Evolutionary conservation across 202 grass and related monocot species (phyloP).

Genomic region (Bolboschoenoplectus hybrid): DNA sequence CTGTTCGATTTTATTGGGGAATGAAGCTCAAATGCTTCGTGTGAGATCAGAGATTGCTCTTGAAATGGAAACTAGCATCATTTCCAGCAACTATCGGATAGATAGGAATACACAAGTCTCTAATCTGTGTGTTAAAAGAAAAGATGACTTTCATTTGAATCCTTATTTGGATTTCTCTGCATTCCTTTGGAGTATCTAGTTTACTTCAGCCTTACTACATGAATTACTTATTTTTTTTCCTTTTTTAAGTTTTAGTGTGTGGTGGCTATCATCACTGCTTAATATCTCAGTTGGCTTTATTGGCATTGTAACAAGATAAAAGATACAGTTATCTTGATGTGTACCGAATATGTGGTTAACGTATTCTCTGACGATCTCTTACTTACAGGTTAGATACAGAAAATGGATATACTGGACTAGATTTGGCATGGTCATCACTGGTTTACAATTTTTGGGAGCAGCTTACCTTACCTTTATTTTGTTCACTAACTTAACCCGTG

Average conservation of each 20-base stretch:
- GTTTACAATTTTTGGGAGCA: constrained; percentile 70
- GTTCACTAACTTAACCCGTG: constrained; percentile 58
- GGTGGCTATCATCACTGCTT: neutral
- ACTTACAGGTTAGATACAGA: constrained; percentile 87
- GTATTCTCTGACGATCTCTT: constrained; percentile 37
- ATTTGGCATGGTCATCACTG: constrained; percentile 83
- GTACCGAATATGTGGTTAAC: constrained; percentile 4
- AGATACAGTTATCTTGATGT: neutral
- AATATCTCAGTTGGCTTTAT: neutral
- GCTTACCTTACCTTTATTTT: constrained; percentile 72
- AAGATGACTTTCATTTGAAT: neutral
- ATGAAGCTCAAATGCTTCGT: neutral
- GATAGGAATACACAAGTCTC: neutral
- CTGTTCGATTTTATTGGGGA: constrained; percentile 2
- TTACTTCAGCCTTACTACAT: neutral
- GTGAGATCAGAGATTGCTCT: neutral
- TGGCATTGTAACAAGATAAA: neutral
- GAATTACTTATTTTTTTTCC: neutral
- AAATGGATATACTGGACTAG: constrained; percentile 93
- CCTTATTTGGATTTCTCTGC: neutral
- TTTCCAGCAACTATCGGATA: neutral
- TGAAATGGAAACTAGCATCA: neutral
- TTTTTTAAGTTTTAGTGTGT: neutral
- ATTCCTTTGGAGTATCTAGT: neutral
- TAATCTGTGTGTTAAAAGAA: neutral